Evolutionary conservation across 192 early-diverging fungal species (phyloP).

Genomic region (Glomus cerebriforme): DNA sequence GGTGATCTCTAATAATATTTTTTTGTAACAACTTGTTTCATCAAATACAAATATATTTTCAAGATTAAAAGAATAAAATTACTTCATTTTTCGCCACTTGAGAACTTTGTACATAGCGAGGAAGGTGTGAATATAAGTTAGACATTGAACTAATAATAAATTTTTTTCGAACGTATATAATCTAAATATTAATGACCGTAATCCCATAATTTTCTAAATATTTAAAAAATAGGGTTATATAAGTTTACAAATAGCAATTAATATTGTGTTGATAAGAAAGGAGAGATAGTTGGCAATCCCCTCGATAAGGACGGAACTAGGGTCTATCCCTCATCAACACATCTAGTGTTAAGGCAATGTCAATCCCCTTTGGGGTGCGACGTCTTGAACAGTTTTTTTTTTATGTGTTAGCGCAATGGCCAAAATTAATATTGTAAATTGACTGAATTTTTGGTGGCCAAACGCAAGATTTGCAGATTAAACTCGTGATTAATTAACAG

Average conservation of each 20-base stretch:
- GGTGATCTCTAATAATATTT: conserved; percentile 6
- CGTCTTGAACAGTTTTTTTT: conserved; percentile 30
- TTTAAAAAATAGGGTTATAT: not conserved
- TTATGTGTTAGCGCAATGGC: not conserved
- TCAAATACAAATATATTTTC: not conserved
- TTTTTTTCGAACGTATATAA: too few species aligned
- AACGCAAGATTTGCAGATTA: too few species aligned
- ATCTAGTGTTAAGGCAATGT: conserved; percentile 27
- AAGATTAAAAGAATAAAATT: not conserved
- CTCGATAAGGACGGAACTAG: conserved; percentile 39
- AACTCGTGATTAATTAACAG: too few species aligned
- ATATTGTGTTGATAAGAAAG: conserved; percentile 36
- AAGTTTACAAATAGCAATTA: not conserved
- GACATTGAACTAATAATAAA: not conserved
- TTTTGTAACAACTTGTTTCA: not conserved
- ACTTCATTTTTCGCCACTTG: conserved; percentile 21
- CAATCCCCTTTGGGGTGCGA: conserved; percentile 8
- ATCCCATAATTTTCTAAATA: not conserved
- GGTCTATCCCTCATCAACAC: conserved; percentile 21
- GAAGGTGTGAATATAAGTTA: conserved; percentile 3
- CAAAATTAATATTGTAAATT: too few species aligned
- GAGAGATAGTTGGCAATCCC: conserved; percentile 43
- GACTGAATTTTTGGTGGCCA: too few species aligned
- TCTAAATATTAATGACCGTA: not conserved
- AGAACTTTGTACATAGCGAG: not conserved